phyloP scores from a whole-genome alignment of 352 stramenopile species.

The Pythium sp. region DNA sequence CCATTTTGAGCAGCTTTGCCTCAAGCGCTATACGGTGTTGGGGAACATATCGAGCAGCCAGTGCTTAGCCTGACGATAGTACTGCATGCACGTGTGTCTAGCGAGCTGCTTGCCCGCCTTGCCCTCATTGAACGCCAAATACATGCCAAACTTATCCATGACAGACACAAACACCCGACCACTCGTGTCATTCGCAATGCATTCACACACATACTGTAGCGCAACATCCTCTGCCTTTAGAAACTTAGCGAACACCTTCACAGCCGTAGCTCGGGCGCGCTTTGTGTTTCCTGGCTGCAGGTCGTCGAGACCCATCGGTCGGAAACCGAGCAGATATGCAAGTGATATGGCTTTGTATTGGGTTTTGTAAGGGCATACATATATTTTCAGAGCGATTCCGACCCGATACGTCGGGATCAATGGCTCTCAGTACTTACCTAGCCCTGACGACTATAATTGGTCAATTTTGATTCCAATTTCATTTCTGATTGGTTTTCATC shows the following conservation, averaged over 20 bases:
- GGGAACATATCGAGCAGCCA: not conserved
- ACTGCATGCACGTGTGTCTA: not conserved
- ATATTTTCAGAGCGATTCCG: not conserved
- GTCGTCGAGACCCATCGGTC: not conserved
- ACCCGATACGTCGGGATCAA: not conserved
- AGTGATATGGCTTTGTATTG: conserved; percentile 1
- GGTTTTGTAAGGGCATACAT: not conserved
- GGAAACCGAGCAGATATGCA: not conserved
- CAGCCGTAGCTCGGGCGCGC: conserved; percentile 1
- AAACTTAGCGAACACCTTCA: not conserved
- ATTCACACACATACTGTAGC: not conserved
- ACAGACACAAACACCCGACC: conserved; percentile 1
- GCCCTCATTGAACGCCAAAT: not conserved
- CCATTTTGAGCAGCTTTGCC: conserved; percentile 2
- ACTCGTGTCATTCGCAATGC: not conserved
- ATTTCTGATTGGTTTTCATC: too few species aligned
- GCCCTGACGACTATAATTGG: too few species aligned
- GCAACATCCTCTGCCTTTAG: not conserved
- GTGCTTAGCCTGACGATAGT: not conserved
- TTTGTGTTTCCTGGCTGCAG: conserved; percentile 3
- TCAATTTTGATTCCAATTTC: too few species aligned
- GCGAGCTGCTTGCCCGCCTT: not conserved
- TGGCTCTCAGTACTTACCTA: not conserved
- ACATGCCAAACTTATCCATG: too few species aligned
- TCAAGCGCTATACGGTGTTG: not conserved